Base-by-base conservation (phyloP, 2,329 filamentous ascomycete species). In the Neopestalotiopsis sp. region DNA sequence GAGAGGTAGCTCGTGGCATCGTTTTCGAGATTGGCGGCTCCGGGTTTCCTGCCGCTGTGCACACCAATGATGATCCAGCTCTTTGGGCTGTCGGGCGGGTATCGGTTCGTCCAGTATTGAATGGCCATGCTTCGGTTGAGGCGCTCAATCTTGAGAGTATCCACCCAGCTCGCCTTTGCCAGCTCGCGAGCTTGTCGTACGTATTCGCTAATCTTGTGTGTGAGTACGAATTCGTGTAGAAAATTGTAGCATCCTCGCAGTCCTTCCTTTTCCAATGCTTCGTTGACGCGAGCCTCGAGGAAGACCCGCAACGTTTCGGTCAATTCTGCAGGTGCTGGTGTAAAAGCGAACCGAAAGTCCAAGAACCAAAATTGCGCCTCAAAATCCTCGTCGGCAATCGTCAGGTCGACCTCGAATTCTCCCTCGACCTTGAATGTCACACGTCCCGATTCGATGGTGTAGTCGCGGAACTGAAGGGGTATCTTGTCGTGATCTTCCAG, bases 371-470 rank as follows among this genome's bases (percentile, higher is more conserved):
- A 97, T 75, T 97, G 95, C 67, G 92, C 92, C 40, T 90, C 85
- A 20, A 91, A 89, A 72, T 96, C 92, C 76, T 98, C 95, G 73
- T 95, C 92, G 20, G 93, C 94, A 71, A 98, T 92, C 1, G 94
- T 95, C 65, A 99, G 87, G 77, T 98, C 96, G 24, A 98, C 89
- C 79, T 98, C 95, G 75, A 98, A 98, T 79, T 98, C 95, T 66
- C 89, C 89, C 2, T 89, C 83, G 1, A 98, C 92, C 61, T 85
- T 88, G 79, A 99, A 99, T 0, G 94, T 98, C 6, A 93, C 95
- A 63, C 95, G 90, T n/a, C 97, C 96, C 65, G 94, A 92, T 66
- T 88, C 87, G 70, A 99, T 92, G 5, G 86, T 87, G 81, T 94
- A 98, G 70, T 92, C 87, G 74, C 87, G 88, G 78, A 98, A 93